phyloP scores from a whole-genome alignment of 768 basidiomycete species.

The Steccherinum ochraceum region DNA sequence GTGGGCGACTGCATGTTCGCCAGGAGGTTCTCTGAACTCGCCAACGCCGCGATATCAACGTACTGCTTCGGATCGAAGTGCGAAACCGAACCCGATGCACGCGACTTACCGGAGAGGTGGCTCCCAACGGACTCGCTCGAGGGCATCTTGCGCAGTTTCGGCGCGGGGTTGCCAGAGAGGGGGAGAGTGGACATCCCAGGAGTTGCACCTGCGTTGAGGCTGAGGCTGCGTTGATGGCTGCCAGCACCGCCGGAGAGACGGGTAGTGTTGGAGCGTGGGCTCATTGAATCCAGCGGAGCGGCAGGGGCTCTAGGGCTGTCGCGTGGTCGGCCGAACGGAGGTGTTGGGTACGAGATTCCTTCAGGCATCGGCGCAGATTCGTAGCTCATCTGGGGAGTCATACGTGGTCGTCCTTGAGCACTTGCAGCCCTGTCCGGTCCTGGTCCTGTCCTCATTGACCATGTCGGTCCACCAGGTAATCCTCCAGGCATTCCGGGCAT shows the following conservation, averaged over 20 bases:
- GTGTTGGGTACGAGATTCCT: conserved; percentile 3
- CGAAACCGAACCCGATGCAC: conserved; percentile 8
- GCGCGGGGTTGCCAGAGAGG: conserved; percentile 11
- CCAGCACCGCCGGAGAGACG: conserved; percentile 8
- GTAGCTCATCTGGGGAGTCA: conserved; percentile 4
- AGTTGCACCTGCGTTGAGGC: conserved; percentile 23
- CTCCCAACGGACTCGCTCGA: conserved; percentile 18
- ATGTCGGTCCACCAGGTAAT: neutral
- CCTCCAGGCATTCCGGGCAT: no score
- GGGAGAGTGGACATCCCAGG: conserved; percentile 16
- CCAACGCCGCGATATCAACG: conserved; percentile 22
- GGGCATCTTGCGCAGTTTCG: conserved; percentile 14
- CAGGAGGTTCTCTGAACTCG: conserved; percentile 21
- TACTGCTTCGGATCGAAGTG: conserved; percentile 18
- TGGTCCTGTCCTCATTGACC: neutral
- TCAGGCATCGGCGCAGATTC: conserved; percentile 5
- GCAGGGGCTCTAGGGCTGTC: neutral
- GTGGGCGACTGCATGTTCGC: conserved; percentile 17
- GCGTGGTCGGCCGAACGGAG: neutral
- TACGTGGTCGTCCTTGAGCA: neutral
- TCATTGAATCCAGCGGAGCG: neutral
- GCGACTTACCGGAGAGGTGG: conserved; percentile 16
- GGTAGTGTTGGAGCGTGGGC: conserved; percentile 15
- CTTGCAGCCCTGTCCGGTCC: neutral
- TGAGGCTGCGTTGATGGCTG: conserved; percentile 19